These are phyloP conservation scores for Fraxinus americana DNA, from an alignment of 257 asterid genomes.

Conservation along the genomic window DNA sequence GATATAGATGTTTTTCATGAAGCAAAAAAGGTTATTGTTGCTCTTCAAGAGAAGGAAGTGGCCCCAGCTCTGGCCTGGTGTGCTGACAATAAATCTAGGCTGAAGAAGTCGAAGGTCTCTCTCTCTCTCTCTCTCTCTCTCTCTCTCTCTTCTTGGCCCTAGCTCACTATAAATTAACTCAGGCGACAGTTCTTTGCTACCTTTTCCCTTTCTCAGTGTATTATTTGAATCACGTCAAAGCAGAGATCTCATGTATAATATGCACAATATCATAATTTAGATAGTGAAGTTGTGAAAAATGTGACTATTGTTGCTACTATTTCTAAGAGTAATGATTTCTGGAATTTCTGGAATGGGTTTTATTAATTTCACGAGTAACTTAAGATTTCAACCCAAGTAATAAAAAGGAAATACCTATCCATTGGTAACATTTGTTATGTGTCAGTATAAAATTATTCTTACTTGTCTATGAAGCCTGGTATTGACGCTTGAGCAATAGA, in stretches of 20 bases:
- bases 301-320: neutral
- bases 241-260: neutral
- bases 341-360: neutral
- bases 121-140: conserved; percentile 18
- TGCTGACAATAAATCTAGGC: conserved; percentile 90
- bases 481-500: neutral
- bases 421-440: neutral
- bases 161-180: neutral
- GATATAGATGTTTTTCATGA: conserved; percentile 93
- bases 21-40: conserved; percentile 90
- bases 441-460: neutral
- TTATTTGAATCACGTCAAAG: neutral
- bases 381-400: neutral
- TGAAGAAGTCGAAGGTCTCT: conserved; percentile 86
- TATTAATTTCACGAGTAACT: neutral
- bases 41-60: conserved; percentile 85
- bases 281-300: neutral
- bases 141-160: conserved; percentile 19
- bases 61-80: conserved; percentile 98
- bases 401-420: neutral
- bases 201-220: neutral
- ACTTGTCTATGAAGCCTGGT: neutral
- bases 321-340: neutral
- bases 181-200: conserved; percentile 15
- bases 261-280: conserved; percentile 6